A percentile compares a stretch with the other conserved stretches of the same genome.
These are phyloP conservation scores for Umbelopsis sp. DNA, from an alignment of 192 early-diverging fungal species.

Conservation along the genomic window DNA sequence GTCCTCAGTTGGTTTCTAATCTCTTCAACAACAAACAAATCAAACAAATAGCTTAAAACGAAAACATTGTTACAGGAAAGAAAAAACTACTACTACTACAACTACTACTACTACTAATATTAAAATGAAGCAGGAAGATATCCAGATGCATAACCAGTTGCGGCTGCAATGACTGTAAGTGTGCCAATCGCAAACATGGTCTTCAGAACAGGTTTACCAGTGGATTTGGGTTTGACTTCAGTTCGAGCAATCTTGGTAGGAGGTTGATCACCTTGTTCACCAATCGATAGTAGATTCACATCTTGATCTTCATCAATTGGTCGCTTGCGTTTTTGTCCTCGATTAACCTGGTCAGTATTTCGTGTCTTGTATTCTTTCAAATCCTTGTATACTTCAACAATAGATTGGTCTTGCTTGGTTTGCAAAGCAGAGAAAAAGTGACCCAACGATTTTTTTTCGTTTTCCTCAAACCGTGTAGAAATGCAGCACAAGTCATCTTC, in stretches of 20 bases:
- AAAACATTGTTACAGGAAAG: background rate
- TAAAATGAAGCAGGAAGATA: background rate
- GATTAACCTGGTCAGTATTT: background rate
- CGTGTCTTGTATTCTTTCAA: slow-evolving; percentile 12
- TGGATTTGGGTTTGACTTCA: background rate
- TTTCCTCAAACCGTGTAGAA: slow-evolving; percentile 20
- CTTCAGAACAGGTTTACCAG: background rate
- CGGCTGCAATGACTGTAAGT: background rate
- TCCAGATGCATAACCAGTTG: slow-evolving; percentile 1
- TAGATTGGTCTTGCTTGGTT: slow-evolving; percentile 6
- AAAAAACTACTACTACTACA: background rate
- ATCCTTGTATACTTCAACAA: slow-evolving; percentile 7
- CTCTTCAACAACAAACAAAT: too few species aligned
- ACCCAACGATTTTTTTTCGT: slow-evolving; percentile 7
- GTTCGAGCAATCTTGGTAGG: background rate
- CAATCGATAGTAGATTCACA: background rate
- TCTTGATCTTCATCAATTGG: background rate
- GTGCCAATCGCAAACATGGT: background rate
- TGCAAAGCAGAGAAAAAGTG: slow-evolving; percentile 2
- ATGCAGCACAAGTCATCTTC: slow-evolving; percentile 17
- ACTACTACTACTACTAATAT: slow-evolving; percentile 3
- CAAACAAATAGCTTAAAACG: background rate
- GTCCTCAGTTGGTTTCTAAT: too few species aligned
- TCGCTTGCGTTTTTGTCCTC: background rate
- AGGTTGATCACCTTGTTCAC: background rate